phyloP scores from a whole-genome alignment of 2,329 filamentous ascomycete genomes.

The Tolypocladium capitatum region DNA sequence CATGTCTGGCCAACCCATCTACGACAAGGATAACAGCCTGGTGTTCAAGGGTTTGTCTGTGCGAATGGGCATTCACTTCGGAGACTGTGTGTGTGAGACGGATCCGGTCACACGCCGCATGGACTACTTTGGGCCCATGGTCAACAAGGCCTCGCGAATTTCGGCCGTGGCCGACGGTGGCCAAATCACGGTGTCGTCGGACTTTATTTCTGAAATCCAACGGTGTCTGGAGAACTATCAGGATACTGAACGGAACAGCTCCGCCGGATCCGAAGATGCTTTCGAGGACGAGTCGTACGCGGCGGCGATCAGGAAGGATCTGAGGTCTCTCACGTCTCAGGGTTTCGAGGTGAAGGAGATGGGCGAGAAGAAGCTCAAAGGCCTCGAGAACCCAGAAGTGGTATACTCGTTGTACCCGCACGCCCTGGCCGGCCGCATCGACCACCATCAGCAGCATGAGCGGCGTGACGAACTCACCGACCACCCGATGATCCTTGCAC shows the following conservation, averaged over 20 bases:
- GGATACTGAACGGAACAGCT: constrained; percentile 62
- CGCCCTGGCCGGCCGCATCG: constrained; percentile 66
- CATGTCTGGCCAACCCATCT: constrained; percentile 67
- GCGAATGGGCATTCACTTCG: constrained; percentile 95
- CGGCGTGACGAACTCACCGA: constrained; percentile 29
- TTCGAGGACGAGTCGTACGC: constrained; percentile 63
- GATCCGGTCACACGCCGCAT: constrained; percentile 95
- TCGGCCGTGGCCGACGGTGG: constrained; percentile 90
- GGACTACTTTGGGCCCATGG: constrained; percentile 99
- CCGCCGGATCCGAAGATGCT: constrained; percentile 50
- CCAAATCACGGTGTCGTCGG: constrained; percentile 90
- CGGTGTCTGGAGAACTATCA: constrained; percentile 80
- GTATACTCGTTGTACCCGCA: constrained; percentile 95
- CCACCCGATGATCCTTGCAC: constrained; percentile 47
- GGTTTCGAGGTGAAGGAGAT: constrained; percentile 96
- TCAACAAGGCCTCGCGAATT: constrained; percentile 91
- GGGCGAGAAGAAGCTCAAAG: constrained; percentile 89
- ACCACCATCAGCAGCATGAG: constrained; percentile 46
- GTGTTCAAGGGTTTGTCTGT: constrained; percentile 94
- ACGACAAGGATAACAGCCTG: constrained; percentile 71
- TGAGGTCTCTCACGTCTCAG: constrained; percentile 75
- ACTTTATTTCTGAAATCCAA: constrained; percentile 94
- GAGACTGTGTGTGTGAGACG: constrained; percentile 83
- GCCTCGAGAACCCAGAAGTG: constrained; percentile 93
- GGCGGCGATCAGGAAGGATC: constrained; percentile 72